Evolutionary conservation across 495 filamentous ascomycete species (phyloP).

Genomic region (Neurospora sublineolata): DNA sequence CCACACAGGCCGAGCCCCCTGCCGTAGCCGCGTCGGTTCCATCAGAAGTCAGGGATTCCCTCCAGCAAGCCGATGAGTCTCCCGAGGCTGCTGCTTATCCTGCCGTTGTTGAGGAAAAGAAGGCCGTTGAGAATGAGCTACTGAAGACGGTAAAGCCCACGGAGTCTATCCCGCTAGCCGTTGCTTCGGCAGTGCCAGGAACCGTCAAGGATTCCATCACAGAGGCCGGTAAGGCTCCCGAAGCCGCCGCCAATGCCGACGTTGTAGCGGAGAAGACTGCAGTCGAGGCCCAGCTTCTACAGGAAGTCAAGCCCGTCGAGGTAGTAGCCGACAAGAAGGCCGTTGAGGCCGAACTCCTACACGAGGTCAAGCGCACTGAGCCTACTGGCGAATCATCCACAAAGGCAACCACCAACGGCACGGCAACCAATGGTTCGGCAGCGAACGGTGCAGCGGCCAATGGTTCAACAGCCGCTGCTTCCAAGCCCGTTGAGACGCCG

Average conservation of each 20-base stretch:
- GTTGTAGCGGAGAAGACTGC: conserved; percentile 70
- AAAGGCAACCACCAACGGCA: background rate
- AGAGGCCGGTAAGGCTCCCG: conserved; percentile 52
- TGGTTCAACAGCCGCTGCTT: background rate
- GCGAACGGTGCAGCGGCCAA: background rate
- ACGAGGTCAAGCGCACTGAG: conserved; percentile 10
- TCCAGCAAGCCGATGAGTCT: conserved; percentile 46
- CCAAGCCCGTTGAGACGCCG: conserved; percentile 3
- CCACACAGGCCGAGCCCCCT: conserved; percentile 1
- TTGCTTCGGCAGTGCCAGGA: conserved; percentile 48
- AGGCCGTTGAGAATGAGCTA: conserved; percentile 60
- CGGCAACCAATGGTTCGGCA: background rate
- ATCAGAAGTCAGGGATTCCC: conserved; percentile 59
- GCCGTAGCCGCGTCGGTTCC: conserved; percentile 48
- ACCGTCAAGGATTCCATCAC: conserved; percentile 63
- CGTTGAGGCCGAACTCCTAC: conserved; percentile 53
- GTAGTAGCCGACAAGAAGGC: conserved; percentile 63
- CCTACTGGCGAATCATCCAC: conserved; percentile 12
- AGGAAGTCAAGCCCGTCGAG: conserved; percentile 32
- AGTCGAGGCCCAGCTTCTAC: conserved; percentile 57
- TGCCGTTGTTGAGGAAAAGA: conserved; percentile 67
- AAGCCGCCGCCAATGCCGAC: conserved; percentile 56
- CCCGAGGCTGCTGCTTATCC: conserved; percentile 63
- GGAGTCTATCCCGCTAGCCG: conserved; percentile 38
- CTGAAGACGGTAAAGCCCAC: conserved; percentile 33